Base-by-base conservation (phyloP, 257 asterid genomes). In the Linderniella brevidens region DNA sequence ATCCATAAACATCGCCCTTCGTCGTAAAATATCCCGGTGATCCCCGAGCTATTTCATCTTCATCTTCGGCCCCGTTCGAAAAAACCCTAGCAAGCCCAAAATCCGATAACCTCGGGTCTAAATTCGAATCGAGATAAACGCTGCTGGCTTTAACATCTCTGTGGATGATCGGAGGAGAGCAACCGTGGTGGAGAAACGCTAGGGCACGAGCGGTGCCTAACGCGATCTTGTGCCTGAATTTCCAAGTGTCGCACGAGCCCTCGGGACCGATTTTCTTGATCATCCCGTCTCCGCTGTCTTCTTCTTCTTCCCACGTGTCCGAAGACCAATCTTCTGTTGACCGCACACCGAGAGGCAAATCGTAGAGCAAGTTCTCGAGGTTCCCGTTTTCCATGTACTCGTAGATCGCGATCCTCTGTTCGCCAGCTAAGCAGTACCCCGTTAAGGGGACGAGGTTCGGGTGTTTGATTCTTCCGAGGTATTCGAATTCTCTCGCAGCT, bases 351-450 rank as follows among this genome's bases (percentile, higher is more conserved):
- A 80, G 78, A 1, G 95, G 93, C 68, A 80, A 65, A 55, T 84
- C 95, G 17, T 84, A 60, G 8, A 84, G 84, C 66, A 84, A 55
- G 74, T 73, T 80, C 48, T 84, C 93, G 54, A 84, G 48, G 68
- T 80, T 84, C 8, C 95, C 95, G 18, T 80, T 84, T 57, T 80
- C 95, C 93, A 84, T 80, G 68, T 77, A 84, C 6, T 84, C 95
- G n/a, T 84, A 84, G 0, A 84, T 80, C 11, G 76, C 92, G 29
- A 84, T 80, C 74, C 93, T 68, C 46, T 84, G 95, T 7, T 84
- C 95, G 7, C 95, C 95, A 35, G 95, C 95, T 64, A 84, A 63
- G 71, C 95, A 84, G 35, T 72, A 84, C 20, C 95, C 95, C 0
- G 84, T 74, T 25, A 84, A 45, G 3, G 93, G 92, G 18, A 84